Conservation (phyloP, 441 rosid genomes). For the Erysimum cheiri region DNA sequence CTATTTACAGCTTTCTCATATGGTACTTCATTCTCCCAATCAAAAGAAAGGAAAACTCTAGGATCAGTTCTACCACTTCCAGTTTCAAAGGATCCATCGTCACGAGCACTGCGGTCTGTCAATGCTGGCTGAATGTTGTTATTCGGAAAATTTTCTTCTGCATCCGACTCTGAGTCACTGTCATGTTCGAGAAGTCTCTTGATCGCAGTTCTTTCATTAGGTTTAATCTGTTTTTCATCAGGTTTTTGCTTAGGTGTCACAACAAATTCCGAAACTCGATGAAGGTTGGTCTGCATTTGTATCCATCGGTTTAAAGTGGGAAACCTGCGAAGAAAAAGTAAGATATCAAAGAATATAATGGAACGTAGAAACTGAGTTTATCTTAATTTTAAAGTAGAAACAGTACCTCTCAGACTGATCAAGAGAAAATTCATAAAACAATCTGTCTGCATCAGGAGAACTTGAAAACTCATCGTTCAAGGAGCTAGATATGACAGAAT, state of each 20-base stretch:
- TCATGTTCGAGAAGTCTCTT: conserved; percentile 88
- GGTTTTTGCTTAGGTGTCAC: conserved; percentile 69
- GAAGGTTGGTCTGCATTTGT: conserved; percentile 98
- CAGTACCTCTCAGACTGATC: conserved; percentile 98
- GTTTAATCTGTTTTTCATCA: conserved; percentile 56
- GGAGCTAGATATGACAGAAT: conserved; percentile 75
- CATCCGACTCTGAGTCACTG: conserved; percentile 82
- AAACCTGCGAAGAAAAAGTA: conserved; percentile 58
- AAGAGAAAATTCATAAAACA: conserved; percentile 96
- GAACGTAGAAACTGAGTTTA: conserved; percentile 35
- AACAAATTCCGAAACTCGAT: conserved; percentile 93
- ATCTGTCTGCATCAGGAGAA: conserved; percentile 78
- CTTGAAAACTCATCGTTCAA: conserved; percentile 67
- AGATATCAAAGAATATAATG: conserved; percentile 27
- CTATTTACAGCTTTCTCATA: conserved; percentile 92
- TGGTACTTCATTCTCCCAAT: conserved; percentile 93
- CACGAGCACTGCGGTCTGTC: conserved; percentile 54
- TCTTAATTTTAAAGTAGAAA: conserved; percentile 23
- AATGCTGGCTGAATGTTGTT: conserved; percentile 48
- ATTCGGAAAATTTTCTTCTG: conserved; percentile 61
- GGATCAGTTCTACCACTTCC: conserved; percentile 62
- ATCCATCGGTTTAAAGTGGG: conserved; percentile 99
- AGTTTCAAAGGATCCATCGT: conserved; percentile 55
- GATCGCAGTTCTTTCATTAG: conserved; percentile 64
- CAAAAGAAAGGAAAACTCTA: conserved; percentile 85